phyloP scores from a whole-genome alignment of 805 yeast genomes.

The Lipomyces sp. region DNA sequence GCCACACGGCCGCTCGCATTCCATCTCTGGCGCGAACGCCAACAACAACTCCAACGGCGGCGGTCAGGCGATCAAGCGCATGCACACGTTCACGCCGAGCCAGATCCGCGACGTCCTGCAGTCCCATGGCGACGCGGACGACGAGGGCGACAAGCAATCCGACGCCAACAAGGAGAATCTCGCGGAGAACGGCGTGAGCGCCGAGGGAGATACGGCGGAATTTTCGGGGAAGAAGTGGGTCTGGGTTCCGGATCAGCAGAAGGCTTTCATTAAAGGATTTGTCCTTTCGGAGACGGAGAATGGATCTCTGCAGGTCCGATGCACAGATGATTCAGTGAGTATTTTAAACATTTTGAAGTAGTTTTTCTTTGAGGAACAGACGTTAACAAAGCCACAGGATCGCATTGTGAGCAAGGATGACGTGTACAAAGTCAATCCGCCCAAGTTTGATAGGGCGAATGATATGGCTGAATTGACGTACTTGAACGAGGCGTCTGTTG shows the following conservation, averaged over 20 bases:
- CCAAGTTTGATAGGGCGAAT: slow-evolving; percentile 81
- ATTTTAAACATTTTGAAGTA: slow-evolving; percentile 13
- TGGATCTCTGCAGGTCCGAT: slow-evolving; percentile 42
- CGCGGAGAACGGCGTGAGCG: slow-evolving; percentile 3
- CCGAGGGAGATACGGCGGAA: slow-evolving; percentile 26
- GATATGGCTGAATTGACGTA: slow-evolving; percentile 96
- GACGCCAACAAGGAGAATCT: background rate
- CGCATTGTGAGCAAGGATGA: slow-evolving; percentile 45
- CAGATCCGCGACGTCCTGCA: slow-evolving; percentile 12
- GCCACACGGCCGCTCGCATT: slow-evolving; percentile 14
- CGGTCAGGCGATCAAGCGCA: slow-evolving; percentile 7
- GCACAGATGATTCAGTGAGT: slow-evolving; percentile 42
- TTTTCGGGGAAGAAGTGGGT: slow-evolving; percentile 58
- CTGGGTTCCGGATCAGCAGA: slow-evolving; percentile 67
- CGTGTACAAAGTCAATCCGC: slow-evolving; percentile 75
- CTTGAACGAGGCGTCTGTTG: slow-evolving; percentile 93
- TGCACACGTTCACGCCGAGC: slow-evolving; percentile 25
- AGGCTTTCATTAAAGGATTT: slow-evolving; percentile 59
- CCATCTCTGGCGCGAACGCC: background rate
- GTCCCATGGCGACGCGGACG: slow-evolving; percentile 4
- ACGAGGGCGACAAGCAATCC: background rate
- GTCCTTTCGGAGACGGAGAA: slow-evolving; percentile 46
- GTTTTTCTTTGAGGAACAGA: slow-evolving; percentile 13
- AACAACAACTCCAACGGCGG: background rate
- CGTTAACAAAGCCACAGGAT: too few species aligned